phyloP scores from a whole-genome alignment of 495 filamentous ascomycete genomes.

The Podospora conica region DNA sequence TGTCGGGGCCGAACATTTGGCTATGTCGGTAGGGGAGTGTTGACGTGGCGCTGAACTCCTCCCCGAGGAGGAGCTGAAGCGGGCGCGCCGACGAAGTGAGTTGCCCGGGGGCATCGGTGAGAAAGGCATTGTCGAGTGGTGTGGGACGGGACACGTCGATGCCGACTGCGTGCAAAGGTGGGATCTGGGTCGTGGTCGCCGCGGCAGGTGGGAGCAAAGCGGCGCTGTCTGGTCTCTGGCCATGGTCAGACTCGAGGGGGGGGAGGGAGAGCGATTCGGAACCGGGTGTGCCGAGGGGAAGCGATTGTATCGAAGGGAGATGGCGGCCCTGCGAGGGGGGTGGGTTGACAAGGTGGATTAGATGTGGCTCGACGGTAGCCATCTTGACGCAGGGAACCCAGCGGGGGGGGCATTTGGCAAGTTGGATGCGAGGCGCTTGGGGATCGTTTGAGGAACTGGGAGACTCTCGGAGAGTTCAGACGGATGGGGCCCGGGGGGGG shows the following conservation, averaged over 20 bases:
- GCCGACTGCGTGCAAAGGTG: conserved; percentile 29
- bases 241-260: conserved; percentile 41
- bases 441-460: background rate
- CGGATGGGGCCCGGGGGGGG: background rate
- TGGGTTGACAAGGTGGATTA: conserved; percentile 53
- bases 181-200: conserved; percentile 28
- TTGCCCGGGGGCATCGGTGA: conserved; percentile 10
- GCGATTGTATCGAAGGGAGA: conserved; percentile 40
- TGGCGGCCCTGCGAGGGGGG: conserved; percentile 30
- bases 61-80: conserved; percentile 26
- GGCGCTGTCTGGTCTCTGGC: conserved; percentile 31
- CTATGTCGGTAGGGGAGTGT: conserved; percentile 31
- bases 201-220: background rate
- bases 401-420: conserved; percentile 29
- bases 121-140: conserved; percentile 12
- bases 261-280: conserved; percentile 31
- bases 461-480: conserved; percentile 3
- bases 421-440: background rate
- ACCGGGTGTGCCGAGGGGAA: conserved; percentile 30
- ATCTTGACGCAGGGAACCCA: conserved; percentile 35
- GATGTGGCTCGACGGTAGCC: conserved; percentile 54
- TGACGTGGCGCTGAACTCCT: conserved; percentile 25
- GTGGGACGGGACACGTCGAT: conserved; percentile 18
- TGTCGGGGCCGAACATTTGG: conserved; percentile 40
- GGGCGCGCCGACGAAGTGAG: conserved; percentile 18